phyloP scores from a whole-genome alignment of 2,329 filamentous ascomycete genomes.

The Diaporthe vaccinii region DNA sequence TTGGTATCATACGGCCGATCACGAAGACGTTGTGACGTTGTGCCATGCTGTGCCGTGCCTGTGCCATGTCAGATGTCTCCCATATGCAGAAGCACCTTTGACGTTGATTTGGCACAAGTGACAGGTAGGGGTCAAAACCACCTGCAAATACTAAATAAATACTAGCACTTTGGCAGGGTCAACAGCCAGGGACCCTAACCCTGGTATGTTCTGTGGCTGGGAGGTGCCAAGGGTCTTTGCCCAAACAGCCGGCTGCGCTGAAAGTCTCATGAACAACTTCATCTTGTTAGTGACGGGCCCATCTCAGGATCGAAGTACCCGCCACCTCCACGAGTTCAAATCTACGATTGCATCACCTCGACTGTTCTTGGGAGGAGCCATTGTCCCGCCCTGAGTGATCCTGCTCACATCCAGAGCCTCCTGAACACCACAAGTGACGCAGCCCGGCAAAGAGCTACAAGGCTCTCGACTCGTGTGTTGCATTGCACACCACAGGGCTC shows the following conservation, averaged over 20 bases:
- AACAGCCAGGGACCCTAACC: not conserved
- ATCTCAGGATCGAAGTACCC: not conserved
- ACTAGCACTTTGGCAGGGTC: too few relatives aligned
- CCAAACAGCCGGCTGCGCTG: not conserved
- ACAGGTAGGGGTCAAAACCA: not conserved
- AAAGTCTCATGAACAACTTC: not conserved
- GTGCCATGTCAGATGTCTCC: not conserved
- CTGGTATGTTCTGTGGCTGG: not conserved
- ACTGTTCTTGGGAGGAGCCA: not conserved
- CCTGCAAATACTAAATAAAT: too few relatives aligned
- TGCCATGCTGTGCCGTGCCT: not conserved
- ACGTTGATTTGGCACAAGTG: not conserved
- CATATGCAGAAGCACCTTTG: not conserved
- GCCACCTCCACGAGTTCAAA: not conserved
- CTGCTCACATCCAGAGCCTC: not conserved
- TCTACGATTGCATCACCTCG: not conserved
- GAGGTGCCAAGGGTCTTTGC: not conserved
- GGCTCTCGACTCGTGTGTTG: not conserved
- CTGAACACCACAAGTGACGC: not conserved
- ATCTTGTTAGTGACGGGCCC: not conserved
- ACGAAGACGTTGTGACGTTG: not conserved
- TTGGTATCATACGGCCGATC: not conserved
- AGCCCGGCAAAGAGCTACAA: slow-evolving; percentile 4
- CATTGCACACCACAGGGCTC: not conserved
- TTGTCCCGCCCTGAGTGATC: not conserved